Base-by-base conservation (phyloP, 306 rosid species). In the Medicago lupulina region DNA sequence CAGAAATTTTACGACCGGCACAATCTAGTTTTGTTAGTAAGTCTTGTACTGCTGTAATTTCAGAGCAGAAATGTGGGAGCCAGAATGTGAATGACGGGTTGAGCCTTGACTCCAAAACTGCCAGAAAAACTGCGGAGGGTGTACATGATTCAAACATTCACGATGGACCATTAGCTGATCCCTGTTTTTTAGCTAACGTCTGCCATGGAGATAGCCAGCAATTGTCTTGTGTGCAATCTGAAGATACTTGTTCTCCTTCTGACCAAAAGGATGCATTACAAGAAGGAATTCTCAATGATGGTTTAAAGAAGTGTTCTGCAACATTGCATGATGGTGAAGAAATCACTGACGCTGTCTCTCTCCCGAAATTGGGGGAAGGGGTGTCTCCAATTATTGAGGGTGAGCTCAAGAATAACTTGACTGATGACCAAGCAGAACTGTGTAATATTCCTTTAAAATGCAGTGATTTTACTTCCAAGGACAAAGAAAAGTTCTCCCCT, bases 1-100 rank as follows among this genome's bases (percentile, higher is more conserved):
- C 93, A 9, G 83, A 53, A 7, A 70, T 88, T 82, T 81, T 81
- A 73, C 78, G 16, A 5, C 87, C 83, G 84, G 84, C 78, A 34
- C 87, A 86, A 50, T 83, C 92, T 81, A 82, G 78, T 77, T 85
- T 65, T 40, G 28, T 15, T 44, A 84, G 83, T 81, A 89, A 86
- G 80, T 81, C 86, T 34, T 68, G 71, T 13, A 51, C 44, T 16
- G 67, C 81, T 61, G 74, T 81, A 43, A 62, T 78, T 76, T 82
- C 64, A 12, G 87, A 74, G 81, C 83, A 84, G 79, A 85, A 79
- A 34, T 81, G 53, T 70, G 80, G 76, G 75, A 40, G 51, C 73
- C 82, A 44, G 75, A 77, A 70, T 68, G 77, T 79, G 75, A 85
- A 83, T 79, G 81, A 72, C 39, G 84, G 70, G 71, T 64, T 80